phyloP scores from a whole-genome alignment of 257 asterid species.

The Buddleja alternifolia region DNA sequence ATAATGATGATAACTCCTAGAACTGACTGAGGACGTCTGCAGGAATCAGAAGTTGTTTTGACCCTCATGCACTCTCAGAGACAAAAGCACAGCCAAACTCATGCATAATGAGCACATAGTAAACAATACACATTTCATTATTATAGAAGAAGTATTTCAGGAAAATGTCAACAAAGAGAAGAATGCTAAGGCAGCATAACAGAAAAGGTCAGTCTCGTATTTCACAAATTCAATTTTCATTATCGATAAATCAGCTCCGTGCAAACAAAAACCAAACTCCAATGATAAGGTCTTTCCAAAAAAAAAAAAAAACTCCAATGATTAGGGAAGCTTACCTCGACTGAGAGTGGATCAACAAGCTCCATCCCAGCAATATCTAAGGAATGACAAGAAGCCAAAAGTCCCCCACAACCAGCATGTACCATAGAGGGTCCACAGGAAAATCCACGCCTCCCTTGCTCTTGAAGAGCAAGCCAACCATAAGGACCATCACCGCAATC shows the following conservation, averaged over 20 bases:
- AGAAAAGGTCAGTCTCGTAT: neutral
- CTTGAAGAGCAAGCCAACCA: slow-evolving; percentile 98
- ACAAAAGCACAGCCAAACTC: slow-evolving; percentile 12
- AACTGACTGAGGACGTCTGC: neutral
- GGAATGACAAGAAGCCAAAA: slow-evolving; percentile 90
- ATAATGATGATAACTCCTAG: slow-evolving; percentile 11
- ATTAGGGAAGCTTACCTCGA: slow-evolving; percentile 63
- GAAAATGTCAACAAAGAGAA: slow-evolving; percentile 5
- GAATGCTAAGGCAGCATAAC: slow-evolving; percentile 7
- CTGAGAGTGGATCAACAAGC: slow-evolving; percentile 95
- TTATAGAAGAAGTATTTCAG: neutral
- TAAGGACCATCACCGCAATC: slow-evolving; percentile 96
- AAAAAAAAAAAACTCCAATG: slow-evolving; percentile 20
- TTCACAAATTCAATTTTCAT: neutral
- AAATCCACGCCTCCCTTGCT: slow-evolving; percentile 97
- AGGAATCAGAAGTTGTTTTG: slow-evolving; percentile 3
- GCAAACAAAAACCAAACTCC: slow-evolving; percentile 21
- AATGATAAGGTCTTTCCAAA: neutral
- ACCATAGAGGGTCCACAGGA: slow-evolving; percentile 98
- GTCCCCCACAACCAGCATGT: slow-evolving; percentile 99
- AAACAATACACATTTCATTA: slow-evolving; percentile 4
- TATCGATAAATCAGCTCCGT: slow-evolving; percentile 13
- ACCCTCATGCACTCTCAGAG: slow-evolving; percentile 3
- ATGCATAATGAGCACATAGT: neutral
- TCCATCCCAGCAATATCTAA: slow-evolving; percentile 96